A percentile compares a stretch with the other conserved stretches of the same genome.
These are phyloP conservation scores for Tetradesmus lagerheimii DNA, from an alignment of 139 green algal genomes.

Conservation along the genomic window DNA sequence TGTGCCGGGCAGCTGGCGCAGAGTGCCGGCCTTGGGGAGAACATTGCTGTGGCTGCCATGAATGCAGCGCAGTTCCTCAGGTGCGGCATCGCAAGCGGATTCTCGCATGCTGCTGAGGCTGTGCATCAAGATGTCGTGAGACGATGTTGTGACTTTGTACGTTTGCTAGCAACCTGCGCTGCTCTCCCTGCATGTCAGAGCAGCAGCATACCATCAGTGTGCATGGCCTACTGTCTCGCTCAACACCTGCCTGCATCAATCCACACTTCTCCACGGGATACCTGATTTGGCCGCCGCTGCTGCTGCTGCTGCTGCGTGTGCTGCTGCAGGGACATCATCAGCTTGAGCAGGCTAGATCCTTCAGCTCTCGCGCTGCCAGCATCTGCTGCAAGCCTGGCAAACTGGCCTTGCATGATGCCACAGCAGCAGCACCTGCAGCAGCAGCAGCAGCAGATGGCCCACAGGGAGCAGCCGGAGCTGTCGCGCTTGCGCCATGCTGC, in stretches of 20 bases:
- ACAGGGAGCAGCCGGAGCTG: slow-evolving; percentile 12
- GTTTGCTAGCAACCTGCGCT: too few species aligned
- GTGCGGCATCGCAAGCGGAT: not conserved
- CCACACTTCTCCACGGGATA: too few species aligned
- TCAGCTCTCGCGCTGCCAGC: not conserved
- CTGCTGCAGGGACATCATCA: slow-evolving; percentile 12
- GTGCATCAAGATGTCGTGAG: too few species aligned
- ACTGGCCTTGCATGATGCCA: not conserved
- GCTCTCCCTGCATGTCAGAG: too few species aligned
- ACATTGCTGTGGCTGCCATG: not conserved
- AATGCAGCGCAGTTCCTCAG: slow-evolving; percentile 19
- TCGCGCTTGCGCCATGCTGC: not conserved
- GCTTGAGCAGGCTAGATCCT: not conserved
- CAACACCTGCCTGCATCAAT: too few species aligned
- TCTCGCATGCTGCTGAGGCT: too few species aligned
- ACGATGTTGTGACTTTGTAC: too few species aligned
- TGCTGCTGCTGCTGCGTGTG: not conserved
- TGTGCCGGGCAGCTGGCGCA: slow-evolving; percentile 10
- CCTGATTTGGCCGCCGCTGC: not conserved
- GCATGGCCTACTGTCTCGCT: too few species aligned
- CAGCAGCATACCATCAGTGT: too few species aligned
- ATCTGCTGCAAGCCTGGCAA: not conserved
- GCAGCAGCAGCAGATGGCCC: not conserved
- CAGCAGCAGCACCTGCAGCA: slow-evolving; percentile 16
- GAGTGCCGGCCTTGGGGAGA: slow-evolving; percentile 15